Conservation (phyloP, 2,329 filamentous ascomycete genomes). For the Graphilbum sp. region DNA sequence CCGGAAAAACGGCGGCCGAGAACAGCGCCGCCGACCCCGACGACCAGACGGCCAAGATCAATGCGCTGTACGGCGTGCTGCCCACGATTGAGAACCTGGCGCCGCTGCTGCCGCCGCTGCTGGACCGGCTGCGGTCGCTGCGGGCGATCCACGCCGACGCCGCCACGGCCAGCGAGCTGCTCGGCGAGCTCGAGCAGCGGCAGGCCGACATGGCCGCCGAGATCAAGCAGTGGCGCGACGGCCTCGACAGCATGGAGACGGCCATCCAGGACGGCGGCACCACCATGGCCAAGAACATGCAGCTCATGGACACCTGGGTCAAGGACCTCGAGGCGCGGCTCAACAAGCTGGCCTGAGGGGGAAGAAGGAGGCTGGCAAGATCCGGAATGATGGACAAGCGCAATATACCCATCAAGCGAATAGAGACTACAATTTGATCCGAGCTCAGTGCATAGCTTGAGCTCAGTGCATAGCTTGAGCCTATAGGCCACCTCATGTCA, state of each 20-base stretch:
- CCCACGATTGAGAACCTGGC: conserved; percentile 76
- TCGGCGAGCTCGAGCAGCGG: conserved; percentile 61
- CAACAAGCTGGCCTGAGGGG: conserved; percentile 32
- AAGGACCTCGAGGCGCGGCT: conserved; percentile 70
- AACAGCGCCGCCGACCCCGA: conserved; percentile 31
- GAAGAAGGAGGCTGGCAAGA: not conserved
- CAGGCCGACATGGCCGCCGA: conserved; percentile 74
- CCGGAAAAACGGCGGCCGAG: conserved; percentile 19
- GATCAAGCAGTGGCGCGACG: conserved; percentile 72
- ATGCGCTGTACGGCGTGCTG: conserved; percentile 76
- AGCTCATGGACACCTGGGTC: conserved; percentile 78
- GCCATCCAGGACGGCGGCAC: conserved; percentile 54
- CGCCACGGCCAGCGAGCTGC: conserved; percentile 59
- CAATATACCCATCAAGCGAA: too few species aligned
- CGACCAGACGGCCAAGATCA: conserved; percentile 76
- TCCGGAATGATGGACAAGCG: not conserved
- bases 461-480: too few species aligned
- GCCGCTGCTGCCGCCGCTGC: conserved; percentile 67
- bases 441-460: too few species aligned
- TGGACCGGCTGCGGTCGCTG: conserved; percentile 74
- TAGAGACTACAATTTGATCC: too few species aligned
- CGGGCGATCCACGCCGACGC: conserved; percentile 76
- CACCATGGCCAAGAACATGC: conserved; percentile 62
- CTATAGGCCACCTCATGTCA: too few species aligned
- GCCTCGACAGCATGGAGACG: conserved; percentile 61